A percentile compares a stretch with the other conserved stretches of the same genome.
phyloP scores from a whole-genome alignment of 805 yeast species.

The Vanderwaltozyma verrucispora region DNA sequence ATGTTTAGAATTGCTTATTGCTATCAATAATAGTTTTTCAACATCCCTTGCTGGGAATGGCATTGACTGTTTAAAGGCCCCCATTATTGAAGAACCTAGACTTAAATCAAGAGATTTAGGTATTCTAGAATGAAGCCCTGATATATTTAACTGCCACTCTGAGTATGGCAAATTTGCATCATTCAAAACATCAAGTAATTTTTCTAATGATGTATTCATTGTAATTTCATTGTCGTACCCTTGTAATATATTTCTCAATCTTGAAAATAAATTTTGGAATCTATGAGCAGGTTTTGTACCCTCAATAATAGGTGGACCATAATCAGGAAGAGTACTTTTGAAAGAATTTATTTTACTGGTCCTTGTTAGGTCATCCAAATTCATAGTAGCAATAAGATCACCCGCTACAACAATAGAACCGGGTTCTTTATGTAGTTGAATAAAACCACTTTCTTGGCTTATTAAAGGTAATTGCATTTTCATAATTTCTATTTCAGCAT shows the following conservation, averaged over 20 bases:
- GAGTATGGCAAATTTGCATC: conserved; percentile 82
- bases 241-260: conserved; percentile 66
- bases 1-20: conserved; percentile 36
- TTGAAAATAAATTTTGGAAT: conserved; percentile 45
- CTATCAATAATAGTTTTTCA: conserved; percentile 56
- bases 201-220: conserved; percentile 71
- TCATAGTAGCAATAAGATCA: conserved; percentile 88
- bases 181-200: conserved; percentile 62
- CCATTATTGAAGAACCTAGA: conserved; percentile 54
- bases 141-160: conserved; percentile 77
- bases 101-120: conserved; percentile 66
- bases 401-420: conserved; percentile 95
- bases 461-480: conserved; percentile 98
- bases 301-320: conserved; percentile 70
- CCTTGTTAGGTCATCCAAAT: conserved; percentile 94
- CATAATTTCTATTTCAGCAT: conserved; percentile 98
- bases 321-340: conserved; percentile 85
- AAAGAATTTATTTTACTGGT: conserved; percentile 93
- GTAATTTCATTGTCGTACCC: conserved; percentile 96
- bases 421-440: conserved; percentile 91
- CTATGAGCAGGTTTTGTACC: conserved; percentile 81
- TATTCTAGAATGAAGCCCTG: conserved; percentile 87
- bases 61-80: conserved; percentile 52
- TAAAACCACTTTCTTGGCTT: conserved; percentile 90
- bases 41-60: conserved; percentile 92